These are phyloP conservation scores for Chytriomyces sp. DNA, from an alignment of 192 early-diverging fungal genomes.

Conservation along the genomic window DNA sequence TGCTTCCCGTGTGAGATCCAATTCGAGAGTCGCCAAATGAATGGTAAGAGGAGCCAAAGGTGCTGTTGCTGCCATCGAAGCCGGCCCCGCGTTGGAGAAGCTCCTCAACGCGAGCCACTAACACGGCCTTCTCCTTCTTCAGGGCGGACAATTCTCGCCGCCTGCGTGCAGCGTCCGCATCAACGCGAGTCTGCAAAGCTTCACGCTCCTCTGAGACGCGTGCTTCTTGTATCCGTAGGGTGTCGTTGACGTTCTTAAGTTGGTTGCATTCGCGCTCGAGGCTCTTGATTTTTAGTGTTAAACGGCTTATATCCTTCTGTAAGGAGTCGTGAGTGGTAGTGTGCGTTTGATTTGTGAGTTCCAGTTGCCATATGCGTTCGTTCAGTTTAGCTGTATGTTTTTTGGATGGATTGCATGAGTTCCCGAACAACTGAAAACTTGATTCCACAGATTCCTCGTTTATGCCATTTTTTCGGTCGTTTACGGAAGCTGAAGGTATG, in stretches of 20 bases:
- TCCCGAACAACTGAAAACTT: neutral
- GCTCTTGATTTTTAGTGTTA: constrained; percentile 6
- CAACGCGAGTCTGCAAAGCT: constrained; percentile 14
- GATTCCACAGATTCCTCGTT: neutral
- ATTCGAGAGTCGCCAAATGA: too few relatives aligned
- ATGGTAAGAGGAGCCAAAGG: too few relatives aligned
- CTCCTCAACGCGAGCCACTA: constrained; percentile 18
- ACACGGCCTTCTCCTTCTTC: constrained; percentile 30
- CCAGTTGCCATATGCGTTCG: constrained; percentile 44
- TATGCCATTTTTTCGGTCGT: too few relatives aligned
- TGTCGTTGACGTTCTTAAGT: constrained; percentile 19
- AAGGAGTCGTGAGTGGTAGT: constrained; percentile 17
- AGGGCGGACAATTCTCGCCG: constrained; percentile 27
- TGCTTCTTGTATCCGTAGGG: constrained; percentile 25
- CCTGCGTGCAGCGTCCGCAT: constrained; percentile 26
- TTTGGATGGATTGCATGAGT: neutral
- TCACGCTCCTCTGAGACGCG: constrained; percentile 1
- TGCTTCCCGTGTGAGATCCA: too few relatives aligned
- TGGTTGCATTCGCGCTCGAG: constrained; percentile 19
- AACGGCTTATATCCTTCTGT: constrained; percentile 26
- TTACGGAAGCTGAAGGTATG: too few relatives aligned
- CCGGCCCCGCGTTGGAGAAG: neutral
- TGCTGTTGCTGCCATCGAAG: too few relatives aligned
- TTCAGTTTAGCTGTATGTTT: constrained; percentile 37
- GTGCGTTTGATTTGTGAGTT: constrained; percentile 37